Base-by-base conservation (phyloP, 106 monocot genomes). In the Cymbidium sinense region DNA sequence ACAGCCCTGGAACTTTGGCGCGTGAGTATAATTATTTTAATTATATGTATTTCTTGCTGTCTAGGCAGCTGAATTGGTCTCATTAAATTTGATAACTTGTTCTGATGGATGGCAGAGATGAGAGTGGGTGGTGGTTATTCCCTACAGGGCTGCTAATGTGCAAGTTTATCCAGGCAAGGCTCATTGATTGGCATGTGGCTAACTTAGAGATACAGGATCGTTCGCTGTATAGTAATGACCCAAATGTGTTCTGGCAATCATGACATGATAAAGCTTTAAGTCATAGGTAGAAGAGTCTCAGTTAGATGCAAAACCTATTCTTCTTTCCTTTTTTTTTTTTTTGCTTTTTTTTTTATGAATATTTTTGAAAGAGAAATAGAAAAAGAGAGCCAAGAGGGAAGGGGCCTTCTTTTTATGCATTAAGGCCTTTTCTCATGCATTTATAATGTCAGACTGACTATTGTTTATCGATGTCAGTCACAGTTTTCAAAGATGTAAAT, bases 181-280 rank as follows among this genome's bases (percentile, higher is more conserved):
- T 98, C 9, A 82, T 98, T 4, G 90, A 98, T 69, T 98, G 94
- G 90, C 98, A 98, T 70, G 92, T 98, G 37, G 92, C 98, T 76
- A 98, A 98, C 86, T 78, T 98, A 76, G 94, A 98, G 86, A 98
- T 98, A 70, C 98, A 98, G 82, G 98, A 98, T 74, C 98, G 92
- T 67, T 90, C 98, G 30, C 50, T 98, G 88, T 94, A 98, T 74
- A 98, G 92, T 76, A 88, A 90, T 70, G 94, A 98, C 78, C 94
- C 86, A 21, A 87, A 86, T 75, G 12, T 87, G 43, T 98, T 94
- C 83, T 98, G 98, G 98, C 92, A 87, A 61, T 90, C 90, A 29
- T 94, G 85, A 93, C 85, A 87, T 64, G 27, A 73, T 43, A 47
- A 47, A 15, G 28, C 1, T 2, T 39, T 11, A 17, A 34, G 23